Base-by-base conservation (phyloP, 1,139 yeast species). In the Candida pseudoviswanathii region DNA sequence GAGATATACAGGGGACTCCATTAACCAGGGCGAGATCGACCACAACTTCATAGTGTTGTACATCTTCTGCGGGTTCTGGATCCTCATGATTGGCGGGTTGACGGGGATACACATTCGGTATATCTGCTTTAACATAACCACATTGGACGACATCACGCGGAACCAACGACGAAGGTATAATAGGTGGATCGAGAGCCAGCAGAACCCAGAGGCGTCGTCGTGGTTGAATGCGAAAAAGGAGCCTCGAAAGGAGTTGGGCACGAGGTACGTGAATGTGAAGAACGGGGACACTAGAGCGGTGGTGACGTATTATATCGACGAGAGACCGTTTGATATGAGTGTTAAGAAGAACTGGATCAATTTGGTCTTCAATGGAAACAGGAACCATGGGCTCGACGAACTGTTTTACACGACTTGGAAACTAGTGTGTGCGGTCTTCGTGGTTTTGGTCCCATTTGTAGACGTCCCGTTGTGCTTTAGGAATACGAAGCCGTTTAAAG, bases 1-100 rank as follows among this genome's bases (percentile, higher is more conserved):
- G 48, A 64, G 53, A 25, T 67, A 59, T 55, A 71, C 77, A 32
- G 60, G 62, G 32, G 54, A 61, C 5, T 65, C 64, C 34, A 51
- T 60, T 7, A 46, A 47, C 0, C 64, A 65, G 6, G 56, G 59
- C 1, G 59, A 60, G 29, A 57, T 76, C 10, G 75, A 82, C 54
- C 78, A 78, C 31, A 81, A 82, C 56, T 65, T 75, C 47, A 73
- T 83, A 10, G 71, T 74, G 0, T 44, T 75, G 25, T 73, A 73
- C 41, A 63, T 80, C 0, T 48, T 75, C 5, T 56, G 71, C 38
- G 73, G 71, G 6, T 63, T 77, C 33, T 78, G 81, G 73, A 52
- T 76, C 9, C 21, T 78, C 2, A 70, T 82, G 70, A 58, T 78
- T 2, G 49, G 62, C 1, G 70, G 75, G 0, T 62, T 82, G 45